A percentile compares a stretch with the other conserved stretches of the same genome.
Conservation (phyloP, 257 asterid species). For the Salvia hispanica region DNA sequence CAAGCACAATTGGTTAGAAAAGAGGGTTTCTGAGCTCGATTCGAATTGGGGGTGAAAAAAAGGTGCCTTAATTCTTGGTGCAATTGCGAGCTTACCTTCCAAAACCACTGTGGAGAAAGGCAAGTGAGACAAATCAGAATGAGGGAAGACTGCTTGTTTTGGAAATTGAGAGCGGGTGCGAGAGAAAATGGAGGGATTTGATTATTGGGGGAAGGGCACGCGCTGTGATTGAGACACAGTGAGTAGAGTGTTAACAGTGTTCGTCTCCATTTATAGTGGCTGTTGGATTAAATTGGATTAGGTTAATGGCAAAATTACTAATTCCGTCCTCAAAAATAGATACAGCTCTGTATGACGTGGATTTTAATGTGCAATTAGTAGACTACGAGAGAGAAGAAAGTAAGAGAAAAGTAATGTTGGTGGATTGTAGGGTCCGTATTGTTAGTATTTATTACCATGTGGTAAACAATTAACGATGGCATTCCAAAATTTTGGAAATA, state of each 20-base stretch:
- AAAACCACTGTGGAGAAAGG: conserved; percentile 21
- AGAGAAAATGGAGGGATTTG: conserved; percentile 5
- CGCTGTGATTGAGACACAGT: conserved; percentile 16
- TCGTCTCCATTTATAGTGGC: conserved; percentile 11
- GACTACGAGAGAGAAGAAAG: too few relatives aligned
- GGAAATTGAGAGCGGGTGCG: conserved; percentile 23
- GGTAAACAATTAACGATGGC: too few relatives aligned
- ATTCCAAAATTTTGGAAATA: too few relatives aligned
- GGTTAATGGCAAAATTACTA: too few relatives aligned
- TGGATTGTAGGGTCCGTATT: too few relatives aligned
- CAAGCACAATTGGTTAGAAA: conserved; percentile 2
- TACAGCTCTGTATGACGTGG: too few relatives aligned
- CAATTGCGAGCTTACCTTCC: conserved; percentile 29
- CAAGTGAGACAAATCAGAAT: neutral
- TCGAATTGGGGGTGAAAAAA: conserved; percentile 21
- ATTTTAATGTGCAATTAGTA: too few relatives aligned
- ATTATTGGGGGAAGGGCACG: conserved; percentile 19
- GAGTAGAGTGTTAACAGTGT: neutral
- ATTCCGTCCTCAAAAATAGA: too few relatives aligned
- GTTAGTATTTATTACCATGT: too few relatives aligned
- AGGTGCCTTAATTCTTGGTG: neutral
- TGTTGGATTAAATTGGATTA: neutral
- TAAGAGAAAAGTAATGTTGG: too few relatives aligned
- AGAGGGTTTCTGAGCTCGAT: conserved; percentile 10
- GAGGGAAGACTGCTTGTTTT: neutral